A percentile compares a stretch with the other conserved stretches of the same genome.
Evolutionary conservation across 805 yeast genomes (phyloP).

Genomic region (Ogataea haglerorum): DNA sequence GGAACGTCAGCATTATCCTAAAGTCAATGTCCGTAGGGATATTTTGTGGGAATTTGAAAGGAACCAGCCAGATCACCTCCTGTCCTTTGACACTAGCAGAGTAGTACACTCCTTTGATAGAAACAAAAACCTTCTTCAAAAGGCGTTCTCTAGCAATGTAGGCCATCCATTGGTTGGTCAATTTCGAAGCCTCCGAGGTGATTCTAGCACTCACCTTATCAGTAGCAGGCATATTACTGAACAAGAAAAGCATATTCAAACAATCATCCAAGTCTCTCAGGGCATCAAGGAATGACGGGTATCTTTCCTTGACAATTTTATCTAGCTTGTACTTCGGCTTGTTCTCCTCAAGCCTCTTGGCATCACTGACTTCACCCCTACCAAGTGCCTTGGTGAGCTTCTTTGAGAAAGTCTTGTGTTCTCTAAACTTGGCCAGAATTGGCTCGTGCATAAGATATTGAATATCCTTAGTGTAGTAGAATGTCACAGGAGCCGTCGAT

Average conservation of each 20-base stretch:
- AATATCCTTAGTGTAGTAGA: constrained; percentile 90
- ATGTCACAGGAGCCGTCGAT: constrained; percentile 93
- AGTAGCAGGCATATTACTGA: constrained; percentile 93
- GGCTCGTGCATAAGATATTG: constrained; percentile 96
- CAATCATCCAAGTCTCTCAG: constrained; percentile 94
- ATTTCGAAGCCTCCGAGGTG: constrained; percentile 80
- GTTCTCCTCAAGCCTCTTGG: constrained; percentile 76
- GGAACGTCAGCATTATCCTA: constrained; percentile 92
- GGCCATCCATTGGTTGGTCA: constrained; percentile 95
- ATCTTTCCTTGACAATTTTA: constrained; percentile 88
- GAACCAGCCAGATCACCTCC: constrained; percentile 93
- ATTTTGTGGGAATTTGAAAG: constrained; percentile 94
- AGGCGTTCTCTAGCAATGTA: constrained; percentile 81
- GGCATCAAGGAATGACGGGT: constrained; percentile 91
- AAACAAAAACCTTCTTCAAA: constrained; percentile 85
- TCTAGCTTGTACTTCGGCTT: constrained; percentile 86
- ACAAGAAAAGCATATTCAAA: constrained; percentile 87
- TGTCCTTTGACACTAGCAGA: constrained; percentile 89
- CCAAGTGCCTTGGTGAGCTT: constrained; percentile 88
- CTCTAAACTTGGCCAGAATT: constrained; percentile 83
- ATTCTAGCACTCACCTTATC: constrained; percentile 74
- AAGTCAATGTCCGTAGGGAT: constrained; percentile 94
- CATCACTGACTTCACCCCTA: constrained; percentile 86
- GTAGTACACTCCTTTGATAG: constrained; percentile 95
- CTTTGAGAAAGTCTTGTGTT: constrained; percentile 90